Evolutionary conservation across 257 asterid genomes (phyloP).

Genomic region (Cordia subcordata): DNA sequence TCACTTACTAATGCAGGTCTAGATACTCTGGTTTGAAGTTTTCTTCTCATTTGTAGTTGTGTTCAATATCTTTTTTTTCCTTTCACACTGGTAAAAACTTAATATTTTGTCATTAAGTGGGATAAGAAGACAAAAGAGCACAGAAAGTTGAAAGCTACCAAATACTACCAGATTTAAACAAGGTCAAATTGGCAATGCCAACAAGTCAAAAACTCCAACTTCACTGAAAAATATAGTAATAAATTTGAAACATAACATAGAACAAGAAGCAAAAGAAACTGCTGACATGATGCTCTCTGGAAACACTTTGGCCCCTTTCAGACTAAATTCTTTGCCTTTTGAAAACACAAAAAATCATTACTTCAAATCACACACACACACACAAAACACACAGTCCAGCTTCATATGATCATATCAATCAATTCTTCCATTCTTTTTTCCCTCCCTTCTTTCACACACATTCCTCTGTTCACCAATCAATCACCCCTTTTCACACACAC

Average conservation of each 20-base stretch:
- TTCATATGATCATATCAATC: slow-evolving; percentile 22
- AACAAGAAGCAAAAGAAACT: neutral
- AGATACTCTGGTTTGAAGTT: neutral
- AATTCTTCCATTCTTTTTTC: slow-evolving; percentile 13
- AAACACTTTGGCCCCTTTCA: neutral
- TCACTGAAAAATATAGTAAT: neutral
- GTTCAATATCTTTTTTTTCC: neutral
- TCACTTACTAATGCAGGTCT: too few relatives aligned
- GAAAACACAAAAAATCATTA: slow-evolving; percentile 22
- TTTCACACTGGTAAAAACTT: neutral
- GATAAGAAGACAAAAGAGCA: neutral
- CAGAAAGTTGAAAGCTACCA: neutral
- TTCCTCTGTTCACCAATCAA: slow-evolving; percentile 21
- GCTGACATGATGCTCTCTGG: neutral
- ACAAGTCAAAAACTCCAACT: too few relatives aligned
- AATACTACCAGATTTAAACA: too few relatives aligned
- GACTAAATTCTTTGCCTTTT: slow-evolving; percentile 21
- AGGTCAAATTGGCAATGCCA: too few relatives aligned
- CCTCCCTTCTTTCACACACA: slow-evolving; percentile 15
- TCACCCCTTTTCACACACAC: slow-evolving; percentile 9
- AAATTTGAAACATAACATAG: neutral
- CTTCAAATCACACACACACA: slow-evolving; percentile 18
- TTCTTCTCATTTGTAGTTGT: too few relatives aligned
- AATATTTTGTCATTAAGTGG: neutral
- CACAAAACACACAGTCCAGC: slow-evolving; percentile 12